A percentile compares a stretch with the other conserved stretches of the same genome.
These are phyloP conservation scores for Nitzschia putrida DNA, from an alignment of 108 stramenopile species.

Conservation along the genomic window DNA sequence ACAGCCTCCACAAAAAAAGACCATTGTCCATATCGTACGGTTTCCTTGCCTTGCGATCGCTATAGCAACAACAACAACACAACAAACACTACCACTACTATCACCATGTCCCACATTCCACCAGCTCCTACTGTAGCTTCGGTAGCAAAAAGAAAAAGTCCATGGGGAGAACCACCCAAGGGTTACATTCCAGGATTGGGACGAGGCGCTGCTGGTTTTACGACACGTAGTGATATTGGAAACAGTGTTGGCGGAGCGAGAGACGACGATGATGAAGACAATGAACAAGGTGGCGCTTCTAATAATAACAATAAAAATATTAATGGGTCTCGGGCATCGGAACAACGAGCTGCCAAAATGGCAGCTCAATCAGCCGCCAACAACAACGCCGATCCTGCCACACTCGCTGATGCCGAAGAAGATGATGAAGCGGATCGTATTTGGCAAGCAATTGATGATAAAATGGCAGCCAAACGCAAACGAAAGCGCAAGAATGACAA, in stretches of 20 bases:
- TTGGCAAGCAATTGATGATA: conserved; percentile 95
- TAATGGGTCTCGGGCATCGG: conserved; percentile 24
- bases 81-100: no score
- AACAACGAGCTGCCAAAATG: conserved; percentile 46
- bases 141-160: conserved; percentile 5
- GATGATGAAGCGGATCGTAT: conserved; percentile 96
- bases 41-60: background rate
- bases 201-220: conserved; percentile 97
- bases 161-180: conserved; percentile 49
- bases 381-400: conserved; percentile 34
- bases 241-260: conserved; percentile 10
- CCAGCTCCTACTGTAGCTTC: conserved; percentile 3
- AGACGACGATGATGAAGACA: conserved; percentile 20
- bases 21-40: background rate
- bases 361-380: conserved; percentile 26
- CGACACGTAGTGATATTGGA: conserved; percentile 94
- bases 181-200: conserved; percentile 97
- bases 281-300: background rate
- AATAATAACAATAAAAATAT: background rate
- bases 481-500: conserved; percentile 6
- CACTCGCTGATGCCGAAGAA: conserved; percentile 46
- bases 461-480: conserved; percentile 81
- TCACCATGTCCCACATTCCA: background rate
- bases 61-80: background rate
- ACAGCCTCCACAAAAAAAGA: background rate